These are phyloP conservation scores for Vitis rupestris DNA, from an alignment of 164 flowering plant species.

Conservation along the genomic window DNA sequence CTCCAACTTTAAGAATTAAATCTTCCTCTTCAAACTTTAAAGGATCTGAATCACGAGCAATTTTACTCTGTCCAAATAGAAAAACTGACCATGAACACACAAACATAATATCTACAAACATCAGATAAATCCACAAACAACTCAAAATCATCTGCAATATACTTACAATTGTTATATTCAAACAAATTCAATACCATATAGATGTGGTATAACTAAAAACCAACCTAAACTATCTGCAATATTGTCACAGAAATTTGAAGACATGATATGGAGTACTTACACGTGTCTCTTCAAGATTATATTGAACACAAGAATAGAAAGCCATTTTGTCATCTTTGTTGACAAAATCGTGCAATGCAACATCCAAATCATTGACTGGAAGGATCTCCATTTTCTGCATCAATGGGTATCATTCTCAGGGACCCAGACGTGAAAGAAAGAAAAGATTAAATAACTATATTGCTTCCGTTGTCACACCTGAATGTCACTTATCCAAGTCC, in stretches of 20 bases:
- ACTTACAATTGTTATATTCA: neutral
- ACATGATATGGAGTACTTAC: conserved; percentile 42
- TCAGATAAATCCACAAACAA: neutral
- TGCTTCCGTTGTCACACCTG: neutral
- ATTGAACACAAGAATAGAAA: conserved; percentile 71
- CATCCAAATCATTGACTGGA: conserved; percentile 92
- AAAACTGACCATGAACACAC: neutral
- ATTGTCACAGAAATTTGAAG: no score
- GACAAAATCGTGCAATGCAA: conserved; percentile 90
- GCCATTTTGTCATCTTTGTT: conserved; percentile 97
- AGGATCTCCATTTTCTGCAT: conserved; percentile 98
- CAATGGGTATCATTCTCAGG: no score
- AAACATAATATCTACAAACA: neutral
- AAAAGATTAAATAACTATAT: neutral
- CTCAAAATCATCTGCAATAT: neutral
- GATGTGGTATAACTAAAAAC: no score
- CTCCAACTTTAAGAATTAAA: conserved; percentile 85
- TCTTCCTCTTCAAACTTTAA: conserved; percentile 74
- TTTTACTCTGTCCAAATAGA: conserved; percentile 54
- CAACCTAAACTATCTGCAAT: no score
- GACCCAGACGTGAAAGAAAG: neutral
- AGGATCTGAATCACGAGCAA: conserved; percentile 65
- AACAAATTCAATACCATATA: neutral
- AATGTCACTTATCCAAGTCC: neutral
- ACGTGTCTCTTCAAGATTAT: conserved; percentile 92